Conservation (phyloP, 1,284 basidiomycete species). For the Cryptococcus jaspeensis region DNA sequence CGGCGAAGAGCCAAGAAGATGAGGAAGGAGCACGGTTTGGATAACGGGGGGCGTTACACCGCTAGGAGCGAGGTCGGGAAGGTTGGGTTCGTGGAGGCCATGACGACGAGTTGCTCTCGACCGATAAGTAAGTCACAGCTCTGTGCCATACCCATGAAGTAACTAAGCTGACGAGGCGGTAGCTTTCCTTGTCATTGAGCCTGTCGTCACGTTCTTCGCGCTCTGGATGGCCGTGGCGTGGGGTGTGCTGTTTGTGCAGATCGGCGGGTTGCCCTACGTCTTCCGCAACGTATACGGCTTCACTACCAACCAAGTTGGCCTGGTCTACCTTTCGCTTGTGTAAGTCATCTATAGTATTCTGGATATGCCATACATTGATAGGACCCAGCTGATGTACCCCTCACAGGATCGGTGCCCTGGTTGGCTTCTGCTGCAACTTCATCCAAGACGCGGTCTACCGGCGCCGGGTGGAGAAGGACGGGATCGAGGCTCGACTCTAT, state of each 20-base stretch:
- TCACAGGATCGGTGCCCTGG: conserved; percentile 60
- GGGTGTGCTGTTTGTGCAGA: conserved; percentile 70
- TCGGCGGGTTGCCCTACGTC: conserved; percentile 65
- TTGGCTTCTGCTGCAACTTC: conserved; percentile 62
- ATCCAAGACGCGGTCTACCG: conserved; percentile 66
- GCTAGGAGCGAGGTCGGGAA: conserved; percentile 48
- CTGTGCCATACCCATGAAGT: no score
- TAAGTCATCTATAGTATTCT: conserved; percentile 42
- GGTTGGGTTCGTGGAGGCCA: conserved; percentile 31
- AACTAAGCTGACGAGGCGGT: background rate
- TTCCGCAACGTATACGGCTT: conserved; percentile 66
- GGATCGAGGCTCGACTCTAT: conserved; percentile 73
- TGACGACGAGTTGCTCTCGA: conserved; percentile 35
- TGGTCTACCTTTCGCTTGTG: conserved; percentile 62
- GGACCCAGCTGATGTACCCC: background rate
- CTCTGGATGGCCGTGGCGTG: conserved; percentile 74
- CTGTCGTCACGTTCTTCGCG: conserved; percentile 70
- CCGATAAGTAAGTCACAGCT: conserved; percentile 36
- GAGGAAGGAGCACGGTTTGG: conserved; percentile 39
- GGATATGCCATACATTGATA: background rate
- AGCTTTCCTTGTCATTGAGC: conserved; percentile 71
- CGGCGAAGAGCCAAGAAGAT: conserved; percentile 35
- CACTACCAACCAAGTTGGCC: conserved; percentile 63
- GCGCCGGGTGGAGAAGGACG: conserved; percentile 58
- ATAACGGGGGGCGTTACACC: conserved; percentile 44